phyloP scores from a whole-genome alignment of 1,139 yeast genomes.

The Schwanniomyces etchellsii region DNA sequence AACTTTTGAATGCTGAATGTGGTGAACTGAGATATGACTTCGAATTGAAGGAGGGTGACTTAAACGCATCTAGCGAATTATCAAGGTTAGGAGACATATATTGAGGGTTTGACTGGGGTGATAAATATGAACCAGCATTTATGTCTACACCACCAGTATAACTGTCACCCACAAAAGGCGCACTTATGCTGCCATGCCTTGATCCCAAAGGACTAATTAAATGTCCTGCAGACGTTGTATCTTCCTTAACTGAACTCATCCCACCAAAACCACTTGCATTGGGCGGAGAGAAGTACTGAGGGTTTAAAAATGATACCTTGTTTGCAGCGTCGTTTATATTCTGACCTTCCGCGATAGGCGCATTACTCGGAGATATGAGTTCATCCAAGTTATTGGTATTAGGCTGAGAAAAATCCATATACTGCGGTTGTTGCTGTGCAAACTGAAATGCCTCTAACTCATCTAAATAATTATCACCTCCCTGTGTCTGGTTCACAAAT shows the following conservation, averaged over 20 bases:
- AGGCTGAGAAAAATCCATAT: conserved; percentile 12
- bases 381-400: conserved; percentile 27
- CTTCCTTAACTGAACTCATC: conserved; percentile 14
- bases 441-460: conserved; percentile 22
- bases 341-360: no score
- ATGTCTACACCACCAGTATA: conserved; percentile 12
- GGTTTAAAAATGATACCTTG: conserved; percentile 22
- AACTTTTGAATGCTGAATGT: conserved; percentile 12
- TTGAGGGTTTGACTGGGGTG: conserved; percentile 21
- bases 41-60: conserved; percentile 20
- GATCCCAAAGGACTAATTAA: conserved; percentile 27
- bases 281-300: conserved; percentile 42
- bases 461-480: conserved; percentile 27
- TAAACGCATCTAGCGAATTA: conserved; percentile 24
- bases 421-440: conserved; percentile 11
- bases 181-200: conserved; percentile 29
- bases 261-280: conserved; percentile 9
- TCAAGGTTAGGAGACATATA: conserved; percentile 15
- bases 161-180: conserved; percentile 14
- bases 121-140: conserved; percentile 19
- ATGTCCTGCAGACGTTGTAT: conserved; percentile 10
- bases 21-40: conserved; percentile 33
- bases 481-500: background rate
- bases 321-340: conserved; percentile 6
- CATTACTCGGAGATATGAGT: conserved; percentile 25